Conservation (phyloP, 768 basidiomycete genomes). For the Rhizopogon vesiculosus region DNA sequence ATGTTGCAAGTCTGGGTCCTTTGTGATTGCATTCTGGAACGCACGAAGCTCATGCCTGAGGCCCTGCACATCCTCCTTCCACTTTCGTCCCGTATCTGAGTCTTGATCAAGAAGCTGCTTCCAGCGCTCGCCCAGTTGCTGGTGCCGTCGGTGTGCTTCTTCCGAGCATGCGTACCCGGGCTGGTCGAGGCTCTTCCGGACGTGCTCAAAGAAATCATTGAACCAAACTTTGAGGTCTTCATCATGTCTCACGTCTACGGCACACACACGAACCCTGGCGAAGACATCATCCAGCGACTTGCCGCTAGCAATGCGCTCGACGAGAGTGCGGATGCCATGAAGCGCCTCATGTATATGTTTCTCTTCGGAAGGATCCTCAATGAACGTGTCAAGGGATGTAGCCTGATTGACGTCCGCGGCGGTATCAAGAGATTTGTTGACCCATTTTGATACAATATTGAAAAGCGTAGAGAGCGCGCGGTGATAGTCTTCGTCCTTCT, state of each 20-base stretch:
- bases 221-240: conserved; percentile 48
- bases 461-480: conserved; percentile 55
- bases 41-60: conserved; percentile 41
- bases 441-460: conserved; percentile 50
- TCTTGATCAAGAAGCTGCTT: conserved; percentile 40
- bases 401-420: conserved; percentile 38
- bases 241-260: conserved; percentile 49
- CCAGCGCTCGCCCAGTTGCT: conserved; percentile 49
- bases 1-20: conserved; percentile 46
- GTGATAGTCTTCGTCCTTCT: conserved; percentile 55
- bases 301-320: conserved; percentile 48
- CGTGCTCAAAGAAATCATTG: conserved; percentile 45
- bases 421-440: conserved; percentile 46
- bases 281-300: conserved; percentile 49
- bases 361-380: conserved; percentile 59
- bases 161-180: conserved; percentile 50
- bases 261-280: conserved; percentile 35
- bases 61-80: conserved; percentile 44
- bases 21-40: conserved; percentile 40
- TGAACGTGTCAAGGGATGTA: conserved; percentile 48
- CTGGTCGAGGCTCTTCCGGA: conserved; percentile 43
- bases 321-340: conserved; percentile 29
- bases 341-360: conserved; percentile 57
- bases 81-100: conserved; percentile 38
- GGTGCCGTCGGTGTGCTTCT: conserved; percentile 33